Base-by-base conservation (phyloP, 345 rosid species). In the Corchorus olitorius region DNA sequence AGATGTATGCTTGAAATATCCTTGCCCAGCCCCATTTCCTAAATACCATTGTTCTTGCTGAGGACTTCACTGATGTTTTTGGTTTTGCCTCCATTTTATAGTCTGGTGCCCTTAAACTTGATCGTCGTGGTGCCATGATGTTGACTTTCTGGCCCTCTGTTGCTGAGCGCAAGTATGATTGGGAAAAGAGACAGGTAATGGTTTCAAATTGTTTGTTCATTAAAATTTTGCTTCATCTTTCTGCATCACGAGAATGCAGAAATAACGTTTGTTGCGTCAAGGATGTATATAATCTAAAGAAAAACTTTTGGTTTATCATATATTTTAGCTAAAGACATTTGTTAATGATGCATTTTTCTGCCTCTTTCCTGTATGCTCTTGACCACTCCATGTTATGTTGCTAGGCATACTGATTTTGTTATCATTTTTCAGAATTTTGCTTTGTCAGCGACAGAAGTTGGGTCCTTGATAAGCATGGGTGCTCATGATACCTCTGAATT, bases 161-260 rank as follows among this genome's bases (percentile, higher is more conserved):
- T 80, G 94, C 91, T 35, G 98, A 91, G 77, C 97, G 95, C 83
- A 96, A 96, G 88, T 96, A 96, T 73, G 94, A 93, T 70, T 84
- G 86, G 91, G 90, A 70, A 72, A 91, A 84, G 86, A 87, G 70
- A 78, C 97, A 93, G 99, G 98, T 92, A 79, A 84, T 54, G 0
- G 65, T 76, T 61, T 67, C 35, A 2, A 73, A 48, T 41, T 16
- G 45, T 66, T 54, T 41, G 33, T n/a, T 43, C 17, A 22, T 64
- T 65, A 19, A 17, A 59, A n/a, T 55, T 58, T 19, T 72, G 19
- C 2, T 56, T 35, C 37, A 50, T 49, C 20, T 33, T 70, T 33
- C 46, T 70, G 15, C n/a, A 17, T 53, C 17, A 22, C 34, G 19
- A 46, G 37, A 67, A 2, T 3, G 43, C 1, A 6, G 2, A 45